Percentiles rank a stretch among this genome's conserved stretches.
These are phyloP conservation scores for Acidiella bohemica DNA, from an alignment of 495 filamentous ascomycete species.

Conservation along the genomic window DNA sequence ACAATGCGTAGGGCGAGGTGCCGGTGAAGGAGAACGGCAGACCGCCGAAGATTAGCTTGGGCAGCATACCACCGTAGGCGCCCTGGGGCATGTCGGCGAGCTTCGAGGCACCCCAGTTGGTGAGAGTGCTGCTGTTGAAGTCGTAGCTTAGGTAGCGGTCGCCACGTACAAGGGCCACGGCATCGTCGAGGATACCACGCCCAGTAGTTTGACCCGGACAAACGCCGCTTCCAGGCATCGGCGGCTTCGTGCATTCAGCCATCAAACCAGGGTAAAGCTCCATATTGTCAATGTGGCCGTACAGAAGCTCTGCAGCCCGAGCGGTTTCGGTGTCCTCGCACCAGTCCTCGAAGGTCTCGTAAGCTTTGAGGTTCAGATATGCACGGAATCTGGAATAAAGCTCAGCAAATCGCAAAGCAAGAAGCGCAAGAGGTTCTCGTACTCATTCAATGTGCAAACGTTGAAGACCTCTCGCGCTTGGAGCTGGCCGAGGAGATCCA, in stretches of 20 bases:
- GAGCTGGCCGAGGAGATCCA: conserved; percentile 24
- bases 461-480: conserved; percentile 24
- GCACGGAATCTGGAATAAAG: conserved; percentile 16
- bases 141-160: conserved; percentile 26
- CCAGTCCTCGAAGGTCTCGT: conserved; percentile 23
- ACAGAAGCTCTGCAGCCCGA: conserved; percentile 22
- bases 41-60: conserved; percentile 21
- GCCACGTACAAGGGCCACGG: conserved; percentile 23
- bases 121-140: conserved; percentile 25
- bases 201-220: conserved; percentile 26
- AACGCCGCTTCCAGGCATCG: conserved; percentile 25
- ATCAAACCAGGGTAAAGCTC: conserved; percentile 25
- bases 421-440: too few relatives aligned
- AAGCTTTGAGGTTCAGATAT: conserved; percentile 24
- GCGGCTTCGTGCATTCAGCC: conserved; percentile 24
- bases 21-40: conserved; percentile 20
- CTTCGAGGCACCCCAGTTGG: conserved; percentile 26
- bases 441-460: conserved; percentile 27
- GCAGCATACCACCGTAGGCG: conserved; percentile 27
- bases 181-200: conserved; percentile 25
- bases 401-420: too few relatives aligned
- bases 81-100: conserved; percentile 19
- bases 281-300: conserved; percentile 24
- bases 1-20: conserved; percentile 30
- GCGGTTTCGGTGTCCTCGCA: conserved; percentile 21